Conservation (phyloP, 345 rosid species). For the Conringia planisiliqua region DNA sequence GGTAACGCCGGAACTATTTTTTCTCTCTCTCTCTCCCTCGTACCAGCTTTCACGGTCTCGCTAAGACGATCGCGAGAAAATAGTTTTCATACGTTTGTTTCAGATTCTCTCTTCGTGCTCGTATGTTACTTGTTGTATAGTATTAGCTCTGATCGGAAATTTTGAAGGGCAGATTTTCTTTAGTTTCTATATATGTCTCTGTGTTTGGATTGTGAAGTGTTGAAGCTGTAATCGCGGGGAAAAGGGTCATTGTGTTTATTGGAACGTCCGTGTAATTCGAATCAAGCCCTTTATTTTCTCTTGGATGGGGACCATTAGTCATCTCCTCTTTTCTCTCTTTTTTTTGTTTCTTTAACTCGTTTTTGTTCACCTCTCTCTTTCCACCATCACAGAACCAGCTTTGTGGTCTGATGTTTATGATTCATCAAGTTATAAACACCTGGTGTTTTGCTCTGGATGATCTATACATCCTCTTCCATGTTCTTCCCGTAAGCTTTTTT, state of each 20-base stretch:
- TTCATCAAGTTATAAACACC: background rate
- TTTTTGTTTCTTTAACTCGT: background rate
- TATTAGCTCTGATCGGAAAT: slow-evolving; percentile 6
- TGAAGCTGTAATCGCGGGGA: slow-evolving; percentile 29
- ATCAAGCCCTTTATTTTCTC: slow-evolving; percentile 16
- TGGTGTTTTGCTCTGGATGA: slow-evolving; percentile 9
- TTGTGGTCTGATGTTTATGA: slow-evolving; percentile 15
- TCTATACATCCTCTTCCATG: slow-evolving; percentile 12
- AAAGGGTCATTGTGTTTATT: slow-evolving; percentile 24
- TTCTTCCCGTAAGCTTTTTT: slow-evolving; percentile 8
- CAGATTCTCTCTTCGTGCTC: background rate
- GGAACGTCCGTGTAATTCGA: slow-evolving; percentile 29
- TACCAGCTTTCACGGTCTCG: background rate
- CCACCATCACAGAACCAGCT: slow-evolving; percentile 10
- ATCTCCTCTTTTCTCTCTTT: slow-evolving; percentile 24
- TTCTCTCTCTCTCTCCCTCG: background rate
- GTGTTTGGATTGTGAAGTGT: slow-evolving; percentile 10
- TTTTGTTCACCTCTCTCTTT: slow-evolving; percentile 4
- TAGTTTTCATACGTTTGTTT: background rate
- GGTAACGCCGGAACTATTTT: slow-evolving; percentile 14
- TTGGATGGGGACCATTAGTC: slow-evolving; percentile 10
- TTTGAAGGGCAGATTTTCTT: background rate
- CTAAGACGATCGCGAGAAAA: background rate
- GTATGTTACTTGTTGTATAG: no score
- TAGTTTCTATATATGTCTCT: background rate